Evolutionary conservation across 768 basidiomycete species (phyloP).

Genomic region (Lactarius evosmus): DNA sequence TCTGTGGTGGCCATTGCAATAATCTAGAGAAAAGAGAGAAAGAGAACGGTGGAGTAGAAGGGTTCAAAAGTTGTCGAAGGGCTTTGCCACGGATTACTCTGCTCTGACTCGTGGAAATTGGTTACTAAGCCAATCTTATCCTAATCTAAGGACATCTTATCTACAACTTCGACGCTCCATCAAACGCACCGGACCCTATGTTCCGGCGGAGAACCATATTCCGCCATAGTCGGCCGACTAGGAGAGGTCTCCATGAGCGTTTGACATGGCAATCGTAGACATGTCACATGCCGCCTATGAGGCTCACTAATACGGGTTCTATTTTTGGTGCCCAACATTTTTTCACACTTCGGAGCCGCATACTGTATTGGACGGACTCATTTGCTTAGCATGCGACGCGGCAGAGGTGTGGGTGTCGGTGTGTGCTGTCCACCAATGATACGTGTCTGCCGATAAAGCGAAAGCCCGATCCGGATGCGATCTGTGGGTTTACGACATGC

Average conservation of each 20-base stretch:
- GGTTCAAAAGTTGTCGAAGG: neutral
- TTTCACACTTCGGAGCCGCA: neutral
- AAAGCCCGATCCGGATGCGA: neutral
- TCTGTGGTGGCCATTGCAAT: conserved; percentile 41
- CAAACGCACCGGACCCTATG: too few species aligned
- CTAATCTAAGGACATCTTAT: neutral
- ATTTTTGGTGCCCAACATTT: too few species aligned
- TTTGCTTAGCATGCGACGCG: too few species aligned
- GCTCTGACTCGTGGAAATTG: conserved; percentile 26
- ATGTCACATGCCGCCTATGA: too few species aligned
- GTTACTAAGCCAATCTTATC: conserved; percentile 15
- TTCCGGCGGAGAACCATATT: neutral
- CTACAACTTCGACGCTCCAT: too few species aligned
- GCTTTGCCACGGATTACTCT: conserved; percentile 8
- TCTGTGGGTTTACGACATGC: neutral
- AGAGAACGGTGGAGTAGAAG: conserved; percentile 33
- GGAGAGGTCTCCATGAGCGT: neutral
- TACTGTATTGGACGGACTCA: too few species aligned
- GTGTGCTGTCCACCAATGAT: neutral
- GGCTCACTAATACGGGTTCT: too few species aligned
- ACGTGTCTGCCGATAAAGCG: too few species aligned
- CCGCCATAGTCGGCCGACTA: neutral
- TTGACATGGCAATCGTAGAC: neutral
- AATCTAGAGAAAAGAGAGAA: conserved; percentile 35
- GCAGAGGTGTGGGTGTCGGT: too few species aligned